These are phyloP conservation scores for Lachancea kluyveri DNA, from an alignment of 805 yeast genomes.

Conservation along the genomic window DNA sequence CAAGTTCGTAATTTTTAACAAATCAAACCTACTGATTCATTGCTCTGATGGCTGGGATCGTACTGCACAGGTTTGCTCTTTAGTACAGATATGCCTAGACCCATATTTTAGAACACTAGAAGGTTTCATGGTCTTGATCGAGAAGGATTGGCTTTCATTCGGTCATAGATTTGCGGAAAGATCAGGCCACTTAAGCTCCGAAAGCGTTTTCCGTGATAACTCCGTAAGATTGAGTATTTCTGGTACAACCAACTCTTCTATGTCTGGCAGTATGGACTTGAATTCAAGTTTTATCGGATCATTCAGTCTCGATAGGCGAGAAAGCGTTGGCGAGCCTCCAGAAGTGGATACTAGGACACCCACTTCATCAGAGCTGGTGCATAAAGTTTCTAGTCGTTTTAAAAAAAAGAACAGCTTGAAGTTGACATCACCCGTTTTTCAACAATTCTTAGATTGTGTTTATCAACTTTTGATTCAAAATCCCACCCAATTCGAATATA, in stretches of 20 bases:
- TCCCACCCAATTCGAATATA: constrained; percentile 75
- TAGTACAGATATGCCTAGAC: constrained; percentile 81
- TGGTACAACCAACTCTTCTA: constrained; percentile 7
- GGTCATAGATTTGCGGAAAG: constrained; percentile 88
- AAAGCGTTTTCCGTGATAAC: constrained; percentile 41
- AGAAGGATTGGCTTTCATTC: constrained; percentile 93
- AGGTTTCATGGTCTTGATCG: constrained; percentile 80
- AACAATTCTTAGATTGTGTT: constrained; percentile 86
- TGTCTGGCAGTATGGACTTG: constrained; percentile 10
- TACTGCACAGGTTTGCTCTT: constrained; percentile 81
- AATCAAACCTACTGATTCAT: constrained; percentile 79
- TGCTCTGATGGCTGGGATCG: constrained; percentile 99
- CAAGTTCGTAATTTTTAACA: constrained; percentile 75
- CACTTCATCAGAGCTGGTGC: constrained; percentile 35
- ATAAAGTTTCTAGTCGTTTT: constrained; percentile 45
- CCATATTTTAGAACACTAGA: constrained; percentile 83
- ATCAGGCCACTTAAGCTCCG: constrained; percentile 64
- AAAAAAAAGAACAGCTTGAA: constrained; percentile 39
- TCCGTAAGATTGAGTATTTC: constrained; percentile 16
- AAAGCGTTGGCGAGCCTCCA: constrained; percentile 5
- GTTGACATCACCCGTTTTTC: constrained; percentile 85
- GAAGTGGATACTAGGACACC: constrained; percentile 3
- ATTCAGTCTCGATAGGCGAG: constrained; percentile 8
- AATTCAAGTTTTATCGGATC: constrained; percentile 11
- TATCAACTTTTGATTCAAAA: constrained; percentile 70